Evolutionary conservation across 2,329 filamentous ascomycete species (phyloP).

Genomic region (Fusarium buharicum): DNA sequence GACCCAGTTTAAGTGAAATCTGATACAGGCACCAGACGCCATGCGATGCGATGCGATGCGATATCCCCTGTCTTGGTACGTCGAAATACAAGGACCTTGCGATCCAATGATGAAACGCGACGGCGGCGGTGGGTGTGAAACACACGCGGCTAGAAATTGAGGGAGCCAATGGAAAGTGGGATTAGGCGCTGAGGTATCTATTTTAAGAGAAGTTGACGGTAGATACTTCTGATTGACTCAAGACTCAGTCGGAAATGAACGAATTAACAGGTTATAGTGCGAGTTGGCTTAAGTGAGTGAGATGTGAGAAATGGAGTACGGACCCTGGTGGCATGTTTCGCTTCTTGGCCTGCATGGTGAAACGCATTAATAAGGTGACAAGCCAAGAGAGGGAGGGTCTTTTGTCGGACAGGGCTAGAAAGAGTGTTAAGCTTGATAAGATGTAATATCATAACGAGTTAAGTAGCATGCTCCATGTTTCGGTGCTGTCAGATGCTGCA

Average conservation of each 20-base stretch:
- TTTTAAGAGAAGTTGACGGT: slow-evolving; percentile 21
- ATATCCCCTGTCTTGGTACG: slow-evolving; percentile 12
- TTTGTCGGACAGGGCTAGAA: slow-evolving; percentile 10
- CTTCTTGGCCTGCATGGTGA: slow-evolving; percentile 14
- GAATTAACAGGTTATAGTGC: neutral
- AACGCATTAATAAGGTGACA: slow-evolving; percentile 5
- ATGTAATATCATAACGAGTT: neutral
- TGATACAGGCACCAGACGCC: slow-evolving; percentile 44
- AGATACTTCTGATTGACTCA: neutral
- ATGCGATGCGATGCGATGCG: too few relatives aligned
- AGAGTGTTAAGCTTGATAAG: slow-evolving; percentile 1
- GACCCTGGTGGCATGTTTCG: slow-evolving; percentile 12
- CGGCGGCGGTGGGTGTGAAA: slow-evolving; percentile 44
- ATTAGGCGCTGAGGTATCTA: slow-evolving; percentile 45
- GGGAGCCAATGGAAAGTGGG: slow-evolving; percentile 43
- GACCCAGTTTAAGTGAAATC: slow-evolving; percentile 31
- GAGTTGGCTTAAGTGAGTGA: neutral
- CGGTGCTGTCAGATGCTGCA: slow-evolving; percentile 17
- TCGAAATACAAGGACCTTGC: slow-evolving; percentile 27
- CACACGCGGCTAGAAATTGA: slow-evolving; percentile 39
- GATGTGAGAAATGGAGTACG: slow-evolving; percentile 1
- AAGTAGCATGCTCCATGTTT: slow-evolving; percentile 26
- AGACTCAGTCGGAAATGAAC: neutral
- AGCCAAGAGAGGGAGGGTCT: neutral
- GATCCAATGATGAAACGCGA: slow-evolving; percentile 44